Base-by-base conservation (phyloP, 139 green algal genomes). In the Nannochloris sp. region DNA sequence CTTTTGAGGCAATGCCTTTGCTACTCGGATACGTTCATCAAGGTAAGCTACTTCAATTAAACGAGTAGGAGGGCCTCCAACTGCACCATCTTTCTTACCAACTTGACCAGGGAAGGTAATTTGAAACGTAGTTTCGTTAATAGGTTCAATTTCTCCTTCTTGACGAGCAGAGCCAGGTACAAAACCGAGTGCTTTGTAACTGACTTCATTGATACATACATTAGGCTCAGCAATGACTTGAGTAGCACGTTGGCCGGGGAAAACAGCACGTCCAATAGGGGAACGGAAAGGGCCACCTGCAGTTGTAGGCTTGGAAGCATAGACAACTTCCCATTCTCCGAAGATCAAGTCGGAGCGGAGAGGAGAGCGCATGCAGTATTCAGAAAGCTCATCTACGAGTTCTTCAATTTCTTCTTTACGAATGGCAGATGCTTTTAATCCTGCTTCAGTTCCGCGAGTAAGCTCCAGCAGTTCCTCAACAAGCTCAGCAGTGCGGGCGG, bases 161-260 rank as follows among this genome's bases (percentile, higher is more conserved):
- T 76, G 62, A 25, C 39, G 23, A 15, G 19, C 62, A 6, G 19
- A 25, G 8, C 70, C 70, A 30, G 70, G 70, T 29, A 76, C 4
- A 32, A 76, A 72, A 32, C 70, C 70, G 9, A 76, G 70, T 10
- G 70, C 54, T 45, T 72, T 76, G 54, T 63, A 76, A 10, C 30
- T 27, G 30, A 75, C 58, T 57, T 73, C 39, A 33, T 68, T 73
- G n/a, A 73, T 30, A 46, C 57, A 73, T 2, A 63, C 13, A 44
- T 68, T 74, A 25, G 58, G 58, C 35, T 36, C 27, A 25, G 29
- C n/a, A 34, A 75, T 44, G 19, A 14, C 30, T 54, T 76, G 70
- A 7, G 30, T 24, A 10, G 54, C 31, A 10, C 54, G 55, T 42
- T 72, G 70, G 29, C 70, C 62, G 6, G 62, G 62, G 34, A 76